Base-by-base conservation (phyloP, 768 basidiomycete genomes). In the Tylopilus rubrobrunneus region DNA sequence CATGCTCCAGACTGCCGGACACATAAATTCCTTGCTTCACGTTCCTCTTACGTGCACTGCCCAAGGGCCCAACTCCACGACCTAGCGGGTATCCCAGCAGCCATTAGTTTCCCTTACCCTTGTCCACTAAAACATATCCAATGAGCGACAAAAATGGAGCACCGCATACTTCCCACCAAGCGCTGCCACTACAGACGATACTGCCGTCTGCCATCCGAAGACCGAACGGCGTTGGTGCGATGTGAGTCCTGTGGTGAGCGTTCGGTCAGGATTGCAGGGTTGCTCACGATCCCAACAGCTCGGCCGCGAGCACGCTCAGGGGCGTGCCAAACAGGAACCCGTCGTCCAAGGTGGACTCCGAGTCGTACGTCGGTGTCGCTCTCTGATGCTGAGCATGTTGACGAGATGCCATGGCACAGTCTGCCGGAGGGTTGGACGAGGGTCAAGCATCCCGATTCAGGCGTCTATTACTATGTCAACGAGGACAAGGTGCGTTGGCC, bases 361-460 rank as follows among this genome's bases (percentile, higher is more conserved):
- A 43, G n/a, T 17, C 49, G 64, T 68, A 8, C 23, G 63, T 52
- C 39, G 39, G 10, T 19, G n/a, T 45, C 17, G 7, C 4, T 39
- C n/a, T 12, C n/a, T 12, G 4, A 37, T 7, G 17, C 15, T 9
- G 17, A 37, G 7, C 15, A 6, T 12, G n/a, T 39, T 39, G 39
- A 39, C 39, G 3, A n/a, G 39, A 39, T 19, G n/a, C 10, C 6
- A 29, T 2, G 9, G 10, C 42, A 31, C 7, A 60, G 60, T 21
- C 50, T 56, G 39, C 58, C 62, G 5, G 10, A 15, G 10, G 71
- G 61, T 15, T 74, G 73, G 73, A 37, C 23, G n/a, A 57, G 43
- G 51, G 34, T 65, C 44, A 57, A 46, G 15, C 71, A 74, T 48
- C 70, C 67, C 10, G 73, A 74, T 17, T 62, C 58, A n/a, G 70